Evolutionary conservation across 257 asterid genomes (phyloP).

Genomic region (Solanum clarkiae): DNA sequence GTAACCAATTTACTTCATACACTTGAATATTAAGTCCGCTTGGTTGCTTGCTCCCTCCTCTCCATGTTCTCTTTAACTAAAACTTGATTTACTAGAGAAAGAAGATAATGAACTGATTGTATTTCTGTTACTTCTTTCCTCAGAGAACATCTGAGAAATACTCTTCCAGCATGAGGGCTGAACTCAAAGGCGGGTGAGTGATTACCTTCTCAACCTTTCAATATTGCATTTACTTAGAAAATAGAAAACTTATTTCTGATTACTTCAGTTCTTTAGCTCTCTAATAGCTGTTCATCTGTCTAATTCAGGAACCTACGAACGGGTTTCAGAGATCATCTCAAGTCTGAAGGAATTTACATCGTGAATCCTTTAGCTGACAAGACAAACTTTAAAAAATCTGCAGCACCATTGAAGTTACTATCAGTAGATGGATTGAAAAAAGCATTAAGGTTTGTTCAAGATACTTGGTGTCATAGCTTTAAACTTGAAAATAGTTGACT

Average conservation of each 20-base stretch:
- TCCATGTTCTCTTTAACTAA: neutral
- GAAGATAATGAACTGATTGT: neutral
- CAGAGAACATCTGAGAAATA: conserved; percentile 57
- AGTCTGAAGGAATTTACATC: conserved; percentile 65
- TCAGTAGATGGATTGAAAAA: conserved; percentile 75
- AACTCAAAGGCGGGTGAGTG: conserved; percentile 86
- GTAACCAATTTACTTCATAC: conserved; percentile 10
- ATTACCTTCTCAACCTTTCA: neutral
- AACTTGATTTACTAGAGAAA: neutral
- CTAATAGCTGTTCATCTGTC: neutral
- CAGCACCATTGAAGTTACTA: conserved; percentile 52
- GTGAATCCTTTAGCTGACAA: conserved; percentile 41
- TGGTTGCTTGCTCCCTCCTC: neutral
- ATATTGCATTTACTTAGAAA: neutral
- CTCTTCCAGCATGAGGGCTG: conserved; percentile 42
- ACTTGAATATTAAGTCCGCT: neutral
- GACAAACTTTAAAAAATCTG: conserved; percentile 31
- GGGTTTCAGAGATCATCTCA: conserved; percentile 57
- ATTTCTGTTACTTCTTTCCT: neutral
- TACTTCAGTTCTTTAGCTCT: neutral
- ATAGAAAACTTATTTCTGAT: neutral
- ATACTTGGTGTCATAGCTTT: neutral
- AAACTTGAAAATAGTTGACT: neutral
- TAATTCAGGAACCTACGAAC: conserved; percentile 59
- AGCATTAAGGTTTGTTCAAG: conserved; percentile 59